Conservation (phyloP, 768 basidiomycete genomes). For the Phanerodontia chrysosporium region DNA sequence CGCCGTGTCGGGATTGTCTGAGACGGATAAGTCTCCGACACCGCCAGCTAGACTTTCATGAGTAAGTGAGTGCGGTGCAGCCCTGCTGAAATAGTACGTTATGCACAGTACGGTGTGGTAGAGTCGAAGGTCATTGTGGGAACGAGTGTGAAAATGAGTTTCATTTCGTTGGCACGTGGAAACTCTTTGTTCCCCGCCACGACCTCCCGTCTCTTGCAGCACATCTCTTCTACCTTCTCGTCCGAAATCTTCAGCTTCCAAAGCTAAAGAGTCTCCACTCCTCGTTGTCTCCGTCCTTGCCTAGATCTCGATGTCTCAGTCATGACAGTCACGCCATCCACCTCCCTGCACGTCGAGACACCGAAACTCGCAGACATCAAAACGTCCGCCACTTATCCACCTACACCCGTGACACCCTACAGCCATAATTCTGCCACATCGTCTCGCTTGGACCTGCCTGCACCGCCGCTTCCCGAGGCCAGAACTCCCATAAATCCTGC, state of each 20-base stretch:
- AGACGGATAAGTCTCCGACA: neutral
- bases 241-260: neutral
- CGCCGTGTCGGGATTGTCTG: neutral
- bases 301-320: conserved; percentile 11
- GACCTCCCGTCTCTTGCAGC: neutral
- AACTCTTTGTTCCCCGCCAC: neutral
- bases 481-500: neutral
- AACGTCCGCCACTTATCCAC: conserved; percentile 3
- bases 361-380: conserved; percentile 9
- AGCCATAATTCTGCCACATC: conserved; percentile 7
- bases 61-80: no score
- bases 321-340: conserved; percentile 15
- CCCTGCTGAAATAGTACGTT: no score
- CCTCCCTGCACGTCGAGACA: conserved; percentile 11
- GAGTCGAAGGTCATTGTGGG: neutral
- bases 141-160: neutral
- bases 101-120: no score
- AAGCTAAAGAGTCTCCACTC: neutral
- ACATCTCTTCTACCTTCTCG: neutral
- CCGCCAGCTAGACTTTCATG: neutral
- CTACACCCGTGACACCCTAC: conserved; percentile 11
- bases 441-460: neutral
- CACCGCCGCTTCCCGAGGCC: conserved; percentile 4
- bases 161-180: neutral
- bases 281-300: neutral